Evolutionary conservation across 306 rosid species (phyloP).

Genomic region (Trichosanthes truncata): DNA sequence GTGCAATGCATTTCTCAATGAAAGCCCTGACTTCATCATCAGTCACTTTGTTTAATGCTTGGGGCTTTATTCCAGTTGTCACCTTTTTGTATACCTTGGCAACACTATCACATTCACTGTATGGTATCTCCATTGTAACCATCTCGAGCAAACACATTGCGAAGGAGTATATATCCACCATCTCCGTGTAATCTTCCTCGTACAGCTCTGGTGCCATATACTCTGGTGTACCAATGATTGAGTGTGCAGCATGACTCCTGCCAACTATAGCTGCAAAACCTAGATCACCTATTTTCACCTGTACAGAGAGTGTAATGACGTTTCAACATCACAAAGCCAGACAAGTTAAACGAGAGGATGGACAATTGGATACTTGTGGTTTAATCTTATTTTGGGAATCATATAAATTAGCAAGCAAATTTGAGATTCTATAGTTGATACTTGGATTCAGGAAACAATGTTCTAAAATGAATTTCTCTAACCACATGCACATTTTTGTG

Average conservation of each 20-base stretch:
- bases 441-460: neutral
- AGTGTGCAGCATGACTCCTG: conserved; percentile 69
- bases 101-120: conserved; percentile 75
- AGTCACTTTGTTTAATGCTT: conserved; percentile 43
- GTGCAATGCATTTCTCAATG: conserved; percentile 74
- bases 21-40: conserved; percentile 61
- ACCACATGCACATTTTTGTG: neutral
- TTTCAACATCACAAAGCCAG: neutral
- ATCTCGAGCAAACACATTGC: conserved; percentile 94
- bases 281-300: conserved; percentile 86
- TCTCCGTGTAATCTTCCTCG: conserved; percentile 89
- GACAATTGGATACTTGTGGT: neutral
- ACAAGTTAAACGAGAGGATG: neutral
- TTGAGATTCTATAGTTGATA: neutral
- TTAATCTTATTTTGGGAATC: neutral
- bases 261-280: conserved; percentile 92
- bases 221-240: conserved; percentile 83
- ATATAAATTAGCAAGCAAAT: neutral
- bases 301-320: neutral
- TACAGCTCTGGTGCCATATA: conserved; percentile 95
- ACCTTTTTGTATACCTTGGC: conserved; percentile 87
- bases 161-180: conserved; percentile 94
- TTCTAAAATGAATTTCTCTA: neutral
- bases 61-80: conserved; percentile 60
- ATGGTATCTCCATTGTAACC: conserved; percentile 87